Evolutionary conservation across 2,329 filamentous ascomycete species (phyloP).

Genomic region (Plectosphaerella sp.): DNA sequence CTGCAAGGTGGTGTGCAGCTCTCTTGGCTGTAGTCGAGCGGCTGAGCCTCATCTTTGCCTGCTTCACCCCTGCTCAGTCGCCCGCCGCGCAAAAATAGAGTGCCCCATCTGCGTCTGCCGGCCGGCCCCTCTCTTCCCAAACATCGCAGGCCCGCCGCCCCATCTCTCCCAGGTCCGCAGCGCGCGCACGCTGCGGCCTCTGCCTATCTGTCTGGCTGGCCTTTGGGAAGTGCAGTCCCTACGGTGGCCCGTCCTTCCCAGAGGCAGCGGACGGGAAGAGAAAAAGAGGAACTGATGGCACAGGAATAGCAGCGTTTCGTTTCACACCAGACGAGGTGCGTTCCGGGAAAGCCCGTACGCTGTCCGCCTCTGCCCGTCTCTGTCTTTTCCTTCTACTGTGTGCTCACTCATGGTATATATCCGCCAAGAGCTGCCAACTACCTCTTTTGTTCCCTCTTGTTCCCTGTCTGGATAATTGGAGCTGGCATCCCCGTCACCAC

Average conservation of each 20-base stretch:
- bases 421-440: background rate
- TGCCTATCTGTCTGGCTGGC: background rate
- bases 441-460: no score
- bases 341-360: background rate
- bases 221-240: background rate
- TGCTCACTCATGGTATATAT: background rate
- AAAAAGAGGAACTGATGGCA: background rate
- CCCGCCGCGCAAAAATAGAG: no score
- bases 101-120: no score
- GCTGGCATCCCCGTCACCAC: no score
- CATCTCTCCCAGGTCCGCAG: background rate
- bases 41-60: no score
- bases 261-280: background rate
- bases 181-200: background rate
- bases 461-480: no score
- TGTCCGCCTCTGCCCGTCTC: background rate
- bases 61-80: no score
- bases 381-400: background rate
- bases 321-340: background rate
- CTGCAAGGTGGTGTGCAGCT: no score
- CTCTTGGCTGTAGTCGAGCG: no score
- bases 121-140: no score
- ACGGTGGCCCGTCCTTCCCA: background rate
- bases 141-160: background rate
- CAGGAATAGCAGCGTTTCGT: background rate